Conservation (phyloP, 2,329 filamentous ascomycete genomes). For the Aspergillus ibericus region DNA sequence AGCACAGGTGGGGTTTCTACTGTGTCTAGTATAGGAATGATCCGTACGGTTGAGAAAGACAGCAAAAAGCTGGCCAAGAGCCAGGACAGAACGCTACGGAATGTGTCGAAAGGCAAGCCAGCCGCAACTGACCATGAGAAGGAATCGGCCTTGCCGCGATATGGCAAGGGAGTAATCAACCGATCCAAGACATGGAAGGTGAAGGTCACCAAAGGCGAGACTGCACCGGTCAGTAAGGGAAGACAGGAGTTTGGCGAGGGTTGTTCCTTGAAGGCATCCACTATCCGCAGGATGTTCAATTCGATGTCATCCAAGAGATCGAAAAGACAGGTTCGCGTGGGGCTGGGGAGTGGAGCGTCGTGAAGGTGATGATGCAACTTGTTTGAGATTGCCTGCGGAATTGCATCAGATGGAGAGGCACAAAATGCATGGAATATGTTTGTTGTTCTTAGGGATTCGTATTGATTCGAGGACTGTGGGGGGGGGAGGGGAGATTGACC, state of each 20-base stretch:
- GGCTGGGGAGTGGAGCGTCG: constrained; percentile 16
- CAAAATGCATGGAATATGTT: neutral
- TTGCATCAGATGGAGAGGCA: constrained; percentile 12
- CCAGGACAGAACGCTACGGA: neutral
- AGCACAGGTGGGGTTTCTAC: neutral
- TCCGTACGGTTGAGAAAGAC: neutral
- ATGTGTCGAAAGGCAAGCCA: neutral
- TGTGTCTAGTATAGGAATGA: neutral
- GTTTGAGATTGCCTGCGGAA: constrained; percentile 2
- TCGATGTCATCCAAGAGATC: constrained; percentile 20
- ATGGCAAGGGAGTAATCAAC: constrained; percentile 6
- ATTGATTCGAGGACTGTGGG: constrained; percentile 10
- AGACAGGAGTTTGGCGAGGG: constrained; percentile 2
- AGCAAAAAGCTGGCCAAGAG: neutral
- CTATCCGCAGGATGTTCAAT: constrained; percentile 20
- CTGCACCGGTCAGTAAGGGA: neutral
- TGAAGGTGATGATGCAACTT: constrained; percentile 19
- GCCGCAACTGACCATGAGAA: constrained; percentile 9
- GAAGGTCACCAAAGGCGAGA: neutral
- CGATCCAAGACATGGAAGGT: constrained; percentile 12
- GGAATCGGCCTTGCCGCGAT: neutral
- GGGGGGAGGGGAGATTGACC: constrained; percentile 6
- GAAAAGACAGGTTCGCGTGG: constrained; percentile 14
- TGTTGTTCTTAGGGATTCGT: constrained; percentile 10
- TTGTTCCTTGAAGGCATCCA: constrained; percentile 10